Evolutionary conservation across 2,329 filamentous ascomycete genomes (phyloP), one percentile per base, ranked within the genome.

Genomic region (Aspergillus sojae): DNA sequence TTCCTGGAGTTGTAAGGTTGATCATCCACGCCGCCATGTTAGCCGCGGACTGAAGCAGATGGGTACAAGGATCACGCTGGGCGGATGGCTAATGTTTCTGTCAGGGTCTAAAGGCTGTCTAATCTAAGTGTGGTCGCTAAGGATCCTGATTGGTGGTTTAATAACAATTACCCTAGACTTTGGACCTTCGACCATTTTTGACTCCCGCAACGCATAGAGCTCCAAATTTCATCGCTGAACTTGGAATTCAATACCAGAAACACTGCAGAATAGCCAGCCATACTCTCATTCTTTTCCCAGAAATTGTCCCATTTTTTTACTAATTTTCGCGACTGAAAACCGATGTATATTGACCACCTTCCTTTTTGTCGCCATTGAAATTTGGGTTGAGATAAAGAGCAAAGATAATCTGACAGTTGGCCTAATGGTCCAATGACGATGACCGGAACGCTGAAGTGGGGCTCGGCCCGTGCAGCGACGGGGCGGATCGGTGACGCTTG

Each of bases 11-110:
- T 59, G 34, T 23, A 26, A 60, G 59, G 57, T 55, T 61, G 62
- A 64, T 64, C 62, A 46, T 41, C 28, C 50, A 26, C 39, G 45
- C 58, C 23, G 43, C 43, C 23, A 57, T 60, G 58, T 55, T 63
- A 63, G 62, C 60, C 62, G 58, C 62, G 62, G 34, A 60, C 52
- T 34, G 26, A 39, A 62, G 28, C 41, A 46, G 58, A 63, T 58
- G 54, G 53, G 52, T 57, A 50, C 62, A 62, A 45, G 62, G 59
- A 64, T 64, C 32, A 64, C 41, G 19, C 50, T 58, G 55, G 62
- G 62, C 54, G 57, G 39, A 61, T 55, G 46, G 58, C 55, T 60
- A 53, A 58, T 43, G 48, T 61, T 57, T 45, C 46, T 58, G 58
- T 52, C 58, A 58, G 52, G 58, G 58, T 46, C 50, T 60, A 34